Percentiles rank a stretch among this genome's conserved stretches.
These are phyloP conservation scores for Ascochyta clinopodiicola DNA, from an alignment of 2,329 filamentous ascomycete genomes.

Conservation along the genomic window DNA sequence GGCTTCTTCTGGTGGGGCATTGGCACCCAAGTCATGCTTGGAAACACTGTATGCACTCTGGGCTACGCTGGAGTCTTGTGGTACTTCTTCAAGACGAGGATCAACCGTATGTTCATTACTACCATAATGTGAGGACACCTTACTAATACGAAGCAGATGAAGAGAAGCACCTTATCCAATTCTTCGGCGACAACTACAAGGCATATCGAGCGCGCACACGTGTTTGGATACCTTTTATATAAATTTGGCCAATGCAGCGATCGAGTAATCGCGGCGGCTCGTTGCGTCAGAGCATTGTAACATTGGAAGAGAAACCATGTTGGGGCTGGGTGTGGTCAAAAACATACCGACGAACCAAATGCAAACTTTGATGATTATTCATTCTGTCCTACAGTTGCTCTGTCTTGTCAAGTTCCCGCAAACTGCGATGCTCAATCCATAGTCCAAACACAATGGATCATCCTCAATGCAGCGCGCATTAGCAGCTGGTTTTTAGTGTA, in stretches of 20 bases:
- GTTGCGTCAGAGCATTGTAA: too few species aligned
- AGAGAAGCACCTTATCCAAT: constrained; percentile 76
- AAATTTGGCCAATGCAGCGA: not conserved
- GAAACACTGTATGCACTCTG: constrained; percentile 79
- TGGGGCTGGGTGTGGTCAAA: too few species aligned
- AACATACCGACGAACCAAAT: too few species aligned
- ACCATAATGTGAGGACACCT: not conserved
- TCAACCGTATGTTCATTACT: constrained; percentile 61
- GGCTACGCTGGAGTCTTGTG: constrained; percentile 79
- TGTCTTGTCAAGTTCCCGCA: too few species aligned
- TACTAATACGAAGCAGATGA: constrained; percentile 62
- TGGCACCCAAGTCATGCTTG: constrained; percentile 90
- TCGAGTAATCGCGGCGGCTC: too few species aligned
- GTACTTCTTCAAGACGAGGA: constrained; percentile 80
- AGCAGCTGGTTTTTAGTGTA: too few species aligned
- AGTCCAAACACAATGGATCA: too few species aligned
- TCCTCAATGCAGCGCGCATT: too few species aligned
- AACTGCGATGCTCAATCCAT: too few species aligned
- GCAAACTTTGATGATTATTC: too few species aligned
- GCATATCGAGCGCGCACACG: constrained; percentile 73
- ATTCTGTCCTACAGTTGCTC: too few species aligned
- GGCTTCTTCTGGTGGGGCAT: constrained; percentile 98
- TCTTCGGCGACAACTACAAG: constrained; percentile 85
- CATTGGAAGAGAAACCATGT: too few species aligned
- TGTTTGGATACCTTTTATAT: constrained; percentile 82